A percentile compares a stretch with the other conserved stretches of the same genome.
Evolutionary conservation across 768 basidiomycete species (phyloP).

Genomic region (Mycena polygramma): DNA sequence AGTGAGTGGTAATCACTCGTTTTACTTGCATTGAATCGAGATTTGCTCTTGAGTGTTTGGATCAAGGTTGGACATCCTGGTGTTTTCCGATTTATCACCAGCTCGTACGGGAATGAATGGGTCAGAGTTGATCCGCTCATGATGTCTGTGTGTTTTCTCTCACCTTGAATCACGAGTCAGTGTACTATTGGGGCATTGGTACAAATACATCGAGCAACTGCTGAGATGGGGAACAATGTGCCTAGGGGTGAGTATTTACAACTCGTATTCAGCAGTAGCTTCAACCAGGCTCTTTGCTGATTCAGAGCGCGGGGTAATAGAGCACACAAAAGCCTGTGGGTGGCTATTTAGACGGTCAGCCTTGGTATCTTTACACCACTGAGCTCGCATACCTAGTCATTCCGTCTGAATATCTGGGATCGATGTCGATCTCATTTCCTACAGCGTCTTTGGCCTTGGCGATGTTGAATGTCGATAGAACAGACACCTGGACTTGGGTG

Average conservation of each 20-base stretch:
- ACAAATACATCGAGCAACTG: no score
- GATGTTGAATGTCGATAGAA: conserved; percentile 23
- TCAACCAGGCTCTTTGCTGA: conserved; percentile 10
- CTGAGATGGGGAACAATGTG: no score
- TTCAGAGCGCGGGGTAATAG: conserved; percentile 22
- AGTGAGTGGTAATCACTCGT: conserved; percentile 6
- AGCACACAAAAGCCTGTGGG: conserved; percentile 15
- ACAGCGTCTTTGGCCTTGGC: conserved; percentile 52
- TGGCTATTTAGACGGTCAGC: conserved; percentile 10
- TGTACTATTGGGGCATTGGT: no score
- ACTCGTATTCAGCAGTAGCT: not conserved
- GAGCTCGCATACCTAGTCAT: conserved; percentile 10
- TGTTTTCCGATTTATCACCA: conserved; percentile 24
- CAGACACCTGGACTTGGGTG: not conserved
- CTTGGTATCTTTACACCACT: not conserved
- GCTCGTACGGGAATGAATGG: conserved; percentile 19
- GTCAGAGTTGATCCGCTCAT: no score
- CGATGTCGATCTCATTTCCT: conserved; percentile 60
- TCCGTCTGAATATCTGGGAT: conserved; percentile 15
- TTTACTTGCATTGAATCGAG: not conserved
- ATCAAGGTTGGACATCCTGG: conserved; percentile 30
- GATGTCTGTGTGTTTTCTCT: not conserved
- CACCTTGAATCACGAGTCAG: no score
- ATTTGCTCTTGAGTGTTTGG: conserved; percentile 20
- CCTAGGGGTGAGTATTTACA: no score